Base-by-base conservation (phyloP, 441 rosid genomes). In the Sinapis alba region DNA sequence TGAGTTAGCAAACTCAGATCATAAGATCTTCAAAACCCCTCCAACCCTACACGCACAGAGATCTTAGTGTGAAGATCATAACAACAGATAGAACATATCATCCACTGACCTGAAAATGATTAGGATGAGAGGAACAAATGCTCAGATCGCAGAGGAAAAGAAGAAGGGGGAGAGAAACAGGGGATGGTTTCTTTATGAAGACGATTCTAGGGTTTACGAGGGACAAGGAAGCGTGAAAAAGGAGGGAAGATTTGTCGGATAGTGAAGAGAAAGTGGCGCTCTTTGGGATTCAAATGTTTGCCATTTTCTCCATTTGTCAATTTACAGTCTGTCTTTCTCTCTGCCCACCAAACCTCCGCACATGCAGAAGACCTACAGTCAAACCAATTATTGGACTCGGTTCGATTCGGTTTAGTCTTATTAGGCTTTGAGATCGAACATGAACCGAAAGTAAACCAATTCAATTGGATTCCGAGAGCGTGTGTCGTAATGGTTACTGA, bases 231-330 rank as follows among this genome's bases (percentile, higher is more conserved):
- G 68, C 57, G 80, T 79, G 81, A 8, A 65, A 41, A 45, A 65
- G 16, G 69, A 47, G 70, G 70, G 70, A 81, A 77, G 69, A 54
- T 54, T 78, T 78, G 81, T 78, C 78, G 74, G 7, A 2, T 67
- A 78, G 81, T 20, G 66, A 78, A 54, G 45, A 72, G 71, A 73
- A 68, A 72, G 77, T 51, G 71, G 78, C 81, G 81, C 47, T 68
- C 74, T 73, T 72, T 72, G 9, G 78, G 74, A 72, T 78, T 78
- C 81, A 78, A 78, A 78, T 78, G 81, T 78, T 78, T 73, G 81
- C 78, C 62, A 41, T 78, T 56, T 68, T 78, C 74, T 41, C 36
- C 72, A 5, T 60, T 41, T 59, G 57, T 69, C 66, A 64, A 70
- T 34, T 50, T 57, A 50, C 76, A 77, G 68, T 65, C 80, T 77